These are phyloP conservation scores for Rutstroemia sp. DNA, from an alignment of 2,329 filamentous ascomycete species.

Conservation along the genomic window DNA sequence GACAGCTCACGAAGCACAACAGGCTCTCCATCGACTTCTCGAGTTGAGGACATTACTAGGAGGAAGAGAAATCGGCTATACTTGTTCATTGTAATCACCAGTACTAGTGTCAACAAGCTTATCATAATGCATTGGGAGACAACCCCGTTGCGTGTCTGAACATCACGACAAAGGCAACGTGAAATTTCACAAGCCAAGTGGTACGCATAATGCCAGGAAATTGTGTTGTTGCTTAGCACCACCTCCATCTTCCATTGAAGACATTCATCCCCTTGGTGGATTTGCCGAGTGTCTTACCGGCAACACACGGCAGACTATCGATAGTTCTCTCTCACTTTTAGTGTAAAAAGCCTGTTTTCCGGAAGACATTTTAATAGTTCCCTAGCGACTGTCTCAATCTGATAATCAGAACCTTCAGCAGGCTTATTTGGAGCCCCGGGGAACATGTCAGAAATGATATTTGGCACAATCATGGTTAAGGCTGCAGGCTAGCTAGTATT, in stretches of 20 bases:
- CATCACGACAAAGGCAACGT: no score
- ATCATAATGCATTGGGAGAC: no score
- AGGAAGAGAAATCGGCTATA: no score
- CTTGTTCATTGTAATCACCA: no score
- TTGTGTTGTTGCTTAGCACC: no score
- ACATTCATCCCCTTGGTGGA: neutral
- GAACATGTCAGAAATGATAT: neutral
- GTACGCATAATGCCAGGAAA: no score
- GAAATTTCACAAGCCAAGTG: no score
- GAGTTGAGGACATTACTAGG: neutral
- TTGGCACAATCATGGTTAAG: neutral
- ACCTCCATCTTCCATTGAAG: no score
- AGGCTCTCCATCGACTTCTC: neutral
- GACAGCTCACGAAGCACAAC: neutral
- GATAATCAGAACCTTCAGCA: neutral
- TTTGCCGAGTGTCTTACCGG: neutral
- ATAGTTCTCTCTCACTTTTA: no score
- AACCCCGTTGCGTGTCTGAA: no score
- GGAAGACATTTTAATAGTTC: neutral
- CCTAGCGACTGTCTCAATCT: neutral
- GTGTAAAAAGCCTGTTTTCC: neutral
- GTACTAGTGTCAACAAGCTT: no score
- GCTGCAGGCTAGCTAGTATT: neutral
- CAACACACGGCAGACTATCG: neutral
- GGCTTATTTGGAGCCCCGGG: neutral